These are phyloP conservation scores for Terana coerulea DNA, from an alignment of 768 basidiomycete species.

Conservation along the genomic window DNA sequence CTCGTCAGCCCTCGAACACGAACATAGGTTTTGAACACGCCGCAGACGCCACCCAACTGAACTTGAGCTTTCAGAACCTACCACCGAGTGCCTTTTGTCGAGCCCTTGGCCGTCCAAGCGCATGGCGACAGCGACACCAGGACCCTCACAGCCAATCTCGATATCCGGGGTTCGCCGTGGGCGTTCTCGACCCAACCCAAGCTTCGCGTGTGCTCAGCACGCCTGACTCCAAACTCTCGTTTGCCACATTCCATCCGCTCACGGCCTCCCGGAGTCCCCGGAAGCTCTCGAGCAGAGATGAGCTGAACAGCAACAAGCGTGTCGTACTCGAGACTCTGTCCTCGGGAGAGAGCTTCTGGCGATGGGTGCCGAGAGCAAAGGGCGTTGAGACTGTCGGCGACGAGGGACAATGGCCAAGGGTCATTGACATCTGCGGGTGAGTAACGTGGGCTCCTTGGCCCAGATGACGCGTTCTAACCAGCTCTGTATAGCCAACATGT, in stretches of 20 bases:
- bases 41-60: no score
- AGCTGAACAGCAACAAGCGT: conserved; percentile 57
- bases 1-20: no score
- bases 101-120: no score
- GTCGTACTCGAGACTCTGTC: conserved; percentile 67
- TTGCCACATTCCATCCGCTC: conserved; percentile 72
- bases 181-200: conserved; percentile 63
- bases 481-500: conserved; percentile 37
- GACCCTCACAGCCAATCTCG: conserved; percentile 1
- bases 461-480: neutral
- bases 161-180: conserved; percentile 46
- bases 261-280: conserved; percentile 47
- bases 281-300: conserved; percentile 42
- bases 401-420: conserved; percentile 70
- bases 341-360: conserved; percentile 58
- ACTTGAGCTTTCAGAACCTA: no score
- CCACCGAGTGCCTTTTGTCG: no score
- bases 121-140: neutral
- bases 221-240: conserved; percentile 56
- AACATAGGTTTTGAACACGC: no score
- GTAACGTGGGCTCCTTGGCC: conserved; percentile 17
- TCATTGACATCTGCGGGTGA: conserved; percentile 68
- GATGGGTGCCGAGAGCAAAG: conserved; percentile 72
- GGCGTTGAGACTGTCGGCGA: conserved; percentile 52
- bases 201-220: conserved; percentile 55